Evolutionary conservation across 352 stramenopile species (phyloP), one percentile per base, ranked within the genome.

Genomic region (Phytopythium chamaehyphon): DNA sequence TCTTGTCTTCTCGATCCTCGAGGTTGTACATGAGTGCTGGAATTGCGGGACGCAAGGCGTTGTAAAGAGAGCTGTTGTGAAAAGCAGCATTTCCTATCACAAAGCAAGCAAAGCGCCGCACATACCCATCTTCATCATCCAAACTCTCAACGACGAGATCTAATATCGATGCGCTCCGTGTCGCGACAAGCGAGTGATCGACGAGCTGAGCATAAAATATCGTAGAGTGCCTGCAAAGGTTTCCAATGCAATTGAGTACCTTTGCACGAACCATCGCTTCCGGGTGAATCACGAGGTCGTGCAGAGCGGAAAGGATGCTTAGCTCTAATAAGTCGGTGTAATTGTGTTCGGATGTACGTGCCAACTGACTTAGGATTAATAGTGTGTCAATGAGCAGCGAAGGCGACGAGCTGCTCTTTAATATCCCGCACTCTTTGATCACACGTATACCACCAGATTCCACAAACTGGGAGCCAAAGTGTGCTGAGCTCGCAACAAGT

Each of bases 51-150:
- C 61, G 70, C 3, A 98, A 70, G 5, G 58, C 48, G 3, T 69
- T 33, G 59, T 97, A 98, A 3, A 98, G 54, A 2, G 68, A 54
- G 14, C 63, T 69, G 47, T 70, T 87, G 65, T 98, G 87, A 56
- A 97, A 98, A 8, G 92, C 89, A 15, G 88, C 90, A 53, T 98
- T 98, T 31, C 93, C 93, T 31, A 98, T 80, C n/a, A 89, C 91
- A 62, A 98, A 98, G 71, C 86, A 96, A 3, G 93, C 92, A 40
- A 97, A 97, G 18, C 94, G 94, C 0, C 88, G 73, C 6, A 94
- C 88, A 47, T 89, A 88, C n/a, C 67, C 70, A 58, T 97, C 84
- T 0, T 57, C 31, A 44, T 96, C 87, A 0, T 53, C 62, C 8
- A 93, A 70, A 1, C 71, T 61, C 33, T 43, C 49, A 22, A 96